Evolutionary conservation across 345 rosid species (phyloP).

Genomic region (Draba incana): DNA sequence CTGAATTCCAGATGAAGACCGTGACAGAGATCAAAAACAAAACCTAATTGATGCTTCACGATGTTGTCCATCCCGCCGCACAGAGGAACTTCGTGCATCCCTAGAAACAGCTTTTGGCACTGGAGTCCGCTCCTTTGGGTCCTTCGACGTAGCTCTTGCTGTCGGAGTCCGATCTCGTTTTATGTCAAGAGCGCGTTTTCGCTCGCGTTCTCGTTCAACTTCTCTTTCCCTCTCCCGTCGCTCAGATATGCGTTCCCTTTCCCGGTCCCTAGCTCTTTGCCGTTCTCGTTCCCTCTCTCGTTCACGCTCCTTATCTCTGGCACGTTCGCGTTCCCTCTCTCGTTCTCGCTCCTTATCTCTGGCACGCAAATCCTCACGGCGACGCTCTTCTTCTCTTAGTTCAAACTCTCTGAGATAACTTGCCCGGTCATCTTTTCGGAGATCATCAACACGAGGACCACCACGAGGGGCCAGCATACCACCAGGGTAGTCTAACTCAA

Average conservation of each 20-base stretch:
- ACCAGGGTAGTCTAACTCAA: conserved; percentile 68
- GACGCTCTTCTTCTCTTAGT: conserved; percentile 91
- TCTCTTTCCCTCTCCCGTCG: conserved; percentile 80
- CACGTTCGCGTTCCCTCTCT: conserved; percentile 53
- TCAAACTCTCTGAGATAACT: conserved; percentile 95
- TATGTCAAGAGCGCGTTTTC: conserved; percentile 63
- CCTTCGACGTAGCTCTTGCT: conserved; percentile 39
- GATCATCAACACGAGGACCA: conserved; percentile 68
- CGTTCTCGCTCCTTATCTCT: conserved; percentile 76
- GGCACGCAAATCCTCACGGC: conserved; percentile 71
- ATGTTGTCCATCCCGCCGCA: conserved; percentile 70
- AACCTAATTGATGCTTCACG: conserved; percentile 93
- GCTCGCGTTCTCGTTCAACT: conserved; percentile 71
- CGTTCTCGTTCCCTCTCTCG: conserved; percentile 45
- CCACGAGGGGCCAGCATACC: conserved; percentile 52
- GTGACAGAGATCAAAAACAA: conserved; percentile 71
- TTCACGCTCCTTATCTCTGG: conserved; percentile 49
- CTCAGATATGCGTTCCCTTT: conserved; percentile 66
- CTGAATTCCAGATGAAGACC: conserved; percentile 71
- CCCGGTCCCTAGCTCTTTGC: conserved; percentile 58
- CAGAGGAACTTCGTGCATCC: conserved; percentile 80
- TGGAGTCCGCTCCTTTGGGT: conserved; percentile 59
- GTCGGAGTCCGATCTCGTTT: conserved; percentile 55
- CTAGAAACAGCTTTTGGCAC: conserved; percentile 53
- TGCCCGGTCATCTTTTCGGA: conserved; percentile 80